A percentile compares a stretch with the other conserved stretches of the same genome.
phyloP scores from a whole-genome alignment of 176 grass and related monocot genomes.

The Zizania latifolia region DNA sequence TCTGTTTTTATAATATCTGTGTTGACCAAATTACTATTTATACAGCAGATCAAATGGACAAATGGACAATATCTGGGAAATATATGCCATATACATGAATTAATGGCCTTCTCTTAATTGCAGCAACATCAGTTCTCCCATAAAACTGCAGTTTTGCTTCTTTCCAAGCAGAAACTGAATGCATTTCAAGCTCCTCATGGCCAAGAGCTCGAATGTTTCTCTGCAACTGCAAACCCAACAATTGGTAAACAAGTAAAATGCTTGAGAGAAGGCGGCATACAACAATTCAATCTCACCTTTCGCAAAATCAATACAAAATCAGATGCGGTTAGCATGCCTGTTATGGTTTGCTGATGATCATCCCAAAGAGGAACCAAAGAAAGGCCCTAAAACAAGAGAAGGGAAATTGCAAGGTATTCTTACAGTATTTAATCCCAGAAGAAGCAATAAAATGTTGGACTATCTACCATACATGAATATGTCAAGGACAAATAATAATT shows the following conservation, averaged over 20 bases:
- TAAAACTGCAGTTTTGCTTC: slow-evolving; percentile 51
- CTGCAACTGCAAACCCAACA: slow-evolving; percentile 40
- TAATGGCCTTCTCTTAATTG: slow-evolving; percentile 45
- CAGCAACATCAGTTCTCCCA: slow-evolving; percentile 25
- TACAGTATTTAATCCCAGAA: background rate
- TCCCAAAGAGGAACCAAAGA: slow-evolving; percentile 65
- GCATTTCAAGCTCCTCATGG: slow-evolving; percentile 67
- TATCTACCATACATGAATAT: background rate
- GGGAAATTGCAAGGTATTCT: background rate
- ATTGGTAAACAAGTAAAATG: slow-evolving; percentile 17
- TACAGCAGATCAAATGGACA: slow-evolving; percentile 1
- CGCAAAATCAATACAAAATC: slow-evolving; percentile 69
- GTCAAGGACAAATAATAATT: background rate
- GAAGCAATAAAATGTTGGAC: background rate
- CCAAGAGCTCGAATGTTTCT: slow-evolving; percentile 52
- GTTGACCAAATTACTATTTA: background rate
- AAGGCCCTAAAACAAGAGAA: slow-evolving; percentile 45
- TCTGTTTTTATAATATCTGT: background rate
- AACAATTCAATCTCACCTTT: slow-evolving; percentile 39
- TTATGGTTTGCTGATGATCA: slow-evolving; percentile 40
- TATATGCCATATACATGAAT: slow-evolving; percentile 50
- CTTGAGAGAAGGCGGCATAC: background rate
- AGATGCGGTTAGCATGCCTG: slow-evolving; percentile 61
- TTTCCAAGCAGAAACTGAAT: slow-evolving; percentile 63
- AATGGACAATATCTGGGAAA: slow-evolving; percentile 1